Conservation (phyloP, 208 protist species). For the Balamuthia mandrillaris region DNA sequence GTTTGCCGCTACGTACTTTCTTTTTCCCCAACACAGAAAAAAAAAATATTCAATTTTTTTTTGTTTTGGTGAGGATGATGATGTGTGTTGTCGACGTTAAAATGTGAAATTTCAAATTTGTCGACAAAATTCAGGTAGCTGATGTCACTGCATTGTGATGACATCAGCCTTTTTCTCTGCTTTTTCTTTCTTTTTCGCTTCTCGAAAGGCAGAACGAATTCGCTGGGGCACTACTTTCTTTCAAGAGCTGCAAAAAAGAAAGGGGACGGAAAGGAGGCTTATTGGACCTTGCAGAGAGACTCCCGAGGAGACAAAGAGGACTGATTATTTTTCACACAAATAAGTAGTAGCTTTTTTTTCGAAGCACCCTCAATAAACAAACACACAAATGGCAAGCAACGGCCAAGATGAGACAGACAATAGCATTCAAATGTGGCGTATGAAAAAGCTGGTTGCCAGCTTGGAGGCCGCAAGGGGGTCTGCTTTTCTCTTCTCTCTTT, state of each 20-base stretch:
- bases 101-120: background rate
- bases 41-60: background rate
- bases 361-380: too few relatives aligned
- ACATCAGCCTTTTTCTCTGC: background rate
- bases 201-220: background rate
- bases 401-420: conserved; percentile 70
- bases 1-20: too few relatives aligned
- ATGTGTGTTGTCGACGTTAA: background rate
- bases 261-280: background rate
- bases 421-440: conserved; percentile 97
- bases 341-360: too few relatives aligned
- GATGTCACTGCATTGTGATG: background rate
- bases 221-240: background rate
- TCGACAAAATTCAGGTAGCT: background rate
- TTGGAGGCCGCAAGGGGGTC: conserved; percentile 93
- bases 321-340: too few relatives aligned
- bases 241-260: background rate
- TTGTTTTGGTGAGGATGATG: too few relatives aligned
- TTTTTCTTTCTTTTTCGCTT: background rate
- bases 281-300: background rate
- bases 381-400: background rate
- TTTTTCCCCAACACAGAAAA: background rate
- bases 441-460: conserved; percentile 98
- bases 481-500: too few relatives aligned
- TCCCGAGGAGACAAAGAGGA: too few relatives aligned